Conservation (phyloP, 164 flowering plant species). For the Vitis rupestris region DNA sequence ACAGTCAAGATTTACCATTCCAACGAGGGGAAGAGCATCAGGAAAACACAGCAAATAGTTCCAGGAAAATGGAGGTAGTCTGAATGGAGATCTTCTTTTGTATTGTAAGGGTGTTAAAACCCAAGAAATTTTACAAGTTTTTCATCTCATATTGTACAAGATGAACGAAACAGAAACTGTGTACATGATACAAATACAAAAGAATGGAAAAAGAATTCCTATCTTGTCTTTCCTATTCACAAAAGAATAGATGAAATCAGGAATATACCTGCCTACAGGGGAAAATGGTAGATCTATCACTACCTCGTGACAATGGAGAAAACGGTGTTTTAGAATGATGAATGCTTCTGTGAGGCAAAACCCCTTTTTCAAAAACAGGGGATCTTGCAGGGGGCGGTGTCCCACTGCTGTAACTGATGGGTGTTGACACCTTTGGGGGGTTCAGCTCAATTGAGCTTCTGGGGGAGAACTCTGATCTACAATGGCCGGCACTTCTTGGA, state of each 20-base stretch:
- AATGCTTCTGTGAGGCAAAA: constrained; percentile 5
- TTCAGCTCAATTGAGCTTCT: constrained; percentile 12
- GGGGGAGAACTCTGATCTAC: constrained; percentile 25
- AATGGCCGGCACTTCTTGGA: constrained; percentile 46
- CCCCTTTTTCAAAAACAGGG: not conserved
- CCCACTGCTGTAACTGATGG: not conserved
- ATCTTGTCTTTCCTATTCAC: constrained; percentile 26
- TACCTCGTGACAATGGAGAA: constrained; percentile 14
- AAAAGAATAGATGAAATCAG: constrained; percentile 13
- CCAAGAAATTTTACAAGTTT: constrained; percentile 13
- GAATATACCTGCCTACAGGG: not conserved
- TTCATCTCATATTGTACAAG: constrained; percentile 11
- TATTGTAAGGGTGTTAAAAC: constrained; percentile 4
- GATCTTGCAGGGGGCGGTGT: not conserved
- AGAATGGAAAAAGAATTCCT: constrained; percentile 27
- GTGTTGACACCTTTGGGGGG: constrained; percentile 13
- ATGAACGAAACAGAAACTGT: constrained; percentile 10
- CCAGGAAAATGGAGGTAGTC: too few species aligned
- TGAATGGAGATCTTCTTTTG: constrained; percentile 1
- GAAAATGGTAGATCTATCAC: not conserved
- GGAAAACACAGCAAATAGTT: too few species aligned
- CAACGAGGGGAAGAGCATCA: too few species aligned
- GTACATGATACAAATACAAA: constrained; percentile 9
- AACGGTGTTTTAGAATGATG: constrained; percentile 8
- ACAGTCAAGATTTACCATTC: too few species aligned